Percentiles rank a stretch among this genome's conserved stretches.
phyloP scores from a whole-genome alignment of 2,329 filamentous ascomycete genomes.

The Ophiostoma pallidulum region DNA sequence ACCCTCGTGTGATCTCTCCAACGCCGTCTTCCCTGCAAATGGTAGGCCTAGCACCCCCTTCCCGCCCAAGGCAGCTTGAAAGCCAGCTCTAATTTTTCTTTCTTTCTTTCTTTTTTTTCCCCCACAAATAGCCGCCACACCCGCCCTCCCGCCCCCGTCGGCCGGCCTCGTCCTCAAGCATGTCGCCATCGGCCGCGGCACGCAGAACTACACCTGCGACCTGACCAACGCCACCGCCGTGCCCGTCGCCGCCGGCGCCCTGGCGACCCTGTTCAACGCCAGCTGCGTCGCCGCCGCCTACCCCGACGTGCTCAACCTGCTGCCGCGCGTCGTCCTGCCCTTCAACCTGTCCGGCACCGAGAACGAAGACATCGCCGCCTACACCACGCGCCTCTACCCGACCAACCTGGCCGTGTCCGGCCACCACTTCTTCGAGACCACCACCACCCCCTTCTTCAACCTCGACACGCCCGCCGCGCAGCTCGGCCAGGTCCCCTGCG shows the following conservation, averaged over 20 bases:
- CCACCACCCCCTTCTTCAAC: constrained; percentile 69
- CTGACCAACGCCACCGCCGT: constrained; percentile 46
- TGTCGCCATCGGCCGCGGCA: constrained; percentile 78
- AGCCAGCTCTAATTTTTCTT: no score
- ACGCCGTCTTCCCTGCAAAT: constrained; percentile 40
- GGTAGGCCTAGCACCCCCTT: constrained; percentile 41
- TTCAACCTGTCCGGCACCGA: constrained; percentile 51
- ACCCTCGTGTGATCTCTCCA: constrained; percentile 45
- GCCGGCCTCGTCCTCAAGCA: constrained; percentile 58
- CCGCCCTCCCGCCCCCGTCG: constrained; percentile 39
- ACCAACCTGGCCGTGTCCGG: constrained; percentile 58
- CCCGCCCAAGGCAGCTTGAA: no score
- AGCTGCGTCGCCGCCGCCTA: constrained; percentile 66
- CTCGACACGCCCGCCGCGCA: constrained; percentile 48
- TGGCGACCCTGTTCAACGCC: constrained; percentile 80
- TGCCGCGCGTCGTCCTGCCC: constrained; percentile 60
- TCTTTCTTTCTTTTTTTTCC: background rate
- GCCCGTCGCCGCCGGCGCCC: constrained; percentile 61
- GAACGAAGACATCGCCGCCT: constrained; percentile 21
- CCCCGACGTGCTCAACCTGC: constrained; percentile 53
- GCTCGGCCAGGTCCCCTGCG: constrained; percentile 52
- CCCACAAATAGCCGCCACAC: constrained; percentile 14
- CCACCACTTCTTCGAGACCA: constrained; percentile 66
- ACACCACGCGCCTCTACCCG: constrained; percentile 36
- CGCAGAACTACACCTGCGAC: constrained; percentile 88